phyloP scores from a whole-genome alignment of 163 green algal genomes.

The Scenedesmus sp. region DNA sequence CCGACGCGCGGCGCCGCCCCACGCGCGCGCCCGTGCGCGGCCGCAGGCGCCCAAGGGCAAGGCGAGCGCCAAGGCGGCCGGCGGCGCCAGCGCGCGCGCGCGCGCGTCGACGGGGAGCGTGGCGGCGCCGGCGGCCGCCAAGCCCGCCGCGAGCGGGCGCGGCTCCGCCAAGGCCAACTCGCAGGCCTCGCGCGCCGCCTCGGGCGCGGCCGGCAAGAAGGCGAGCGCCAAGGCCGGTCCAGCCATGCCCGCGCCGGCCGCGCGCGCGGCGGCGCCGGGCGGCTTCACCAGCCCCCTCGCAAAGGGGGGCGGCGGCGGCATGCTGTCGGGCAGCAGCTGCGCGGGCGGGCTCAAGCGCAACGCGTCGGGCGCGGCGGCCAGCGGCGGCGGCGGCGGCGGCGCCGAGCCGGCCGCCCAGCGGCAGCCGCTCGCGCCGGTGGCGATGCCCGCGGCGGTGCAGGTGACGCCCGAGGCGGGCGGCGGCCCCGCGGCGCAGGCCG shows the following conservation, averaged over 20 bases:
- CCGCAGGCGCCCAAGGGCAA: neutral
- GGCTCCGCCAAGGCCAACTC: constrained; percentile 32
- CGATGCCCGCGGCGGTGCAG: constrained; percentile 1
- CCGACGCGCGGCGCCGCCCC: too few relatives aligned
- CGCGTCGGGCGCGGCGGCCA: neutral
- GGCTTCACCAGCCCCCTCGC: neutral
- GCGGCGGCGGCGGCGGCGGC: neutral
- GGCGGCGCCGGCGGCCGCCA: neutral
- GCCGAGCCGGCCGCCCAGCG: too few relatives aligned
- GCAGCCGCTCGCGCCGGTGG: constrained; percentile 7
- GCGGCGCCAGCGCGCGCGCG: too few relatives aligned
- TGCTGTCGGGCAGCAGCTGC: constrained; percentile 30
- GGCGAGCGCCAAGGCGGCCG: neutral
- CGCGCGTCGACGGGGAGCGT: constrained; percentile 28
- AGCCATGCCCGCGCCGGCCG: constrained; percentile 1
- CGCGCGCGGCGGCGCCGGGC: neutral
- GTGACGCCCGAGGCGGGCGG: neutral
- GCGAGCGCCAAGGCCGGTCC: constrained; percentile 8
- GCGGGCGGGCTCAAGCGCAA: neutral
- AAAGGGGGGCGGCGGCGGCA: constrained; percentile 3
- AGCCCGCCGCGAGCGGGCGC: constrained; percentile 19
- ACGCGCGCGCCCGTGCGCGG: neutral
- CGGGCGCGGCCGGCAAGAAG: neutral
- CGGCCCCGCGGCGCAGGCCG: neutral
- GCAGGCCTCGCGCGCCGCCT: neutral